Percentiles rank a stretch among this genome's conserved stretches.
These are phyloP conservation scores for Neopestalotiopsis sp. DNA, from an alignment of 2,329 filamentous ascomycete genomes.

Conservation along the genomic window DNA sequence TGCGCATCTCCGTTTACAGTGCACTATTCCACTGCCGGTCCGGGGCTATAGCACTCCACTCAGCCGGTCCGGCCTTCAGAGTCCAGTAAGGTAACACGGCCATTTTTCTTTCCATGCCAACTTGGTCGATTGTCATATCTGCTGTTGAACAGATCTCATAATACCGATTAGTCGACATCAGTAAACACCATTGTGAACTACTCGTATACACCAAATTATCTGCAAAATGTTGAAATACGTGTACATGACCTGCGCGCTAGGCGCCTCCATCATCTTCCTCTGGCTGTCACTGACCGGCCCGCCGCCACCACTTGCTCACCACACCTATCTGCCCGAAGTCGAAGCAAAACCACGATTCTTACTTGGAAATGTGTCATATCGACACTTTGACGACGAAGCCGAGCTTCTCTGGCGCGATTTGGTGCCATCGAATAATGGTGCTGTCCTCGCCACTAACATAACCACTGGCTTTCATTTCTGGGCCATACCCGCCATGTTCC, in stretches of 20 bases:
- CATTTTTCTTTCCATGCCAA: not conserved
- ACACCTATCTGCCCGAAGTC: not conserved
- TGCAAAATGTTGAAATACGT: not conserved
- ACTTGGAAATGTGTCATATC: not conserved
- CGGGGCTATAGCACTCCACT: not conserved
- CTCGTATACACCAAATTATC: not conserved
- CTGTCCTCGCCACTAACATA: not conserved
- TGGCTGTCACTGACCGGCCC: not conserved
- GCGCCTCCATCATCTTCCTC: not conserved
- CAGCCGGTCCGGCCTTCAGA: not conserved
- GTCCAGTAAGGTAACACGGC: not conserved
- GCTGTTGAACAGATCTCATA: not conserved
- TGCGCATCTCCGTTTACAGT: not conserved
- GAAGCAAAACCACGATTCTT: not conserved
- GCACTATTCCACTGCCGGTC: not conserved
- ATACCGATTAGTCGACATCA: not conserved
- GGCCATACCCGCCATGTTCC: not conserved
- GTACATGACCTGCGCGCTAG: not conserved
- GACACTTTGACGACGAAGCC: not conserved
- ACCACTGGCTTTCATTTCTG: not conserved
- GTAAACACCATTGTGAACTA: not conserved
- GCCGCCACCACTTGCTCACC: not conserved
- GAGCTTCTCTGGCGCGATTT: not conserved
- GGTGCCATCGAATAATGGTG: not conserved
- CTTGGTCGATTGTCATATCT: not conserved